These are phyloP conservation scores for Dothideomycetes sp. DNA, from an alignment of 2,329 filamentous ascomycete genomes.

Conservation along the genomic window DNA sequence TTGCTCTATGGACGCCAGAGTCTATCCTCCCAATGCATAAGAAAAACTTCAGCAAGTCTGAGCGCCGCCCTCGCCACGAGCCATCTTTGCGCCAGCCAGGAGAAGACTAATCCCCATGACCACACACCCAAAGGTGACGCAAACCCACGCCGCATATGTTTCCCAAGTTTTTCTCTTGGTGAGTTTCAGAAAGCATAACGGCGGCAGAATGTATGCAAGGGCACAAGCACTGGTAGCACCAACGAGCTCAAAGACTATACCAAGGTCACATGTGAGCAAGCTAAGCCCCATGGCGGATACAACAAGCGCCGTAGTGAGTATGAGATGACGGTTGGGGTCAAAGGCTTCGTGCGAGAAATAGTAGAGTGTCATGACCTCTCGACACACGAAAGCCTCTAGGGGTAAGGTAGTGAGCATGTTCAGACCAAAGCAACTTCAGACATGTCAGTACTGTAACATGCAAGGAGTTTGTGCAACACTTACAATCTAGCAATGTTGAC, in stretches of 20 bases:
- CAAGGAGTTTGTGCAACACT: constrained; percentile 15
- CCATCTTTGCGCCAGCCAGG: constrained; percentile 62
- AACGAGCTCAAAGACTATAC: constrained; percentile 89
- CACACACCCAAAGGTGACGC: constrained; percentile 65
- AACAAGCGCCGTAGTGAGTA: constrained; percentile 78
- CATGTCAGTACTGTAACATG: background rate
- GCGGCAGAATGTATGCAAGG: constrained; percentile 89
- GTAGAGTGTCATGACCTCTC: constrained; percentile 92
- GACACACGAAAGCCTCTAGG: constrained; percentile 93
- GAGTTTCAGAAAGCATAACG: constrained; percentile 89
- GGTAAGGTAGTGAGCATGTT: constrained; percentile 98
- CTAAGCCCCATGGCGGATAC: constrained; percentile 66
- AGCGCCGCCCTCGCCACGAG: constrained; percentile 19
- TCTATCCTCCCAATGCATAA: too few species aligned
- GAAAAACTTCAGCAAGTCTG: constrained; percentile 13
- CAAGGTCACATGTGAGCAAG: constrained; percentile 84
- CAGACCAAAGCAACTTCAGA: constrained; percentile 70
- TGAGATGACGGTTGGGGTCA: constrained; percentile 72
- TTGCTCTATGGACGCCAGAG: too few species aligned
- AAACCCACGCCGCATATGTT: constrained; percentile 55
- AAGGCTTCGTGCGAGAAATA: constrained; percentile 64
- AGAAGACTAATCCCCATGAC: constrained; percentile 77
- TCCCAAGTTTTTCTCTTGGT: constrained; percentile 54
- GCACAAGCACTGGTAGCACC: constrained; percentile 91
- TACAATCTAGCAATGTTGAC: constrained; percentile 85